Evolutionary conservation across 352 stramenopile species (phyloP), one percentile per base, ranked within the genome.

Genomic region (Globisporangium iwayamae): DNA sequence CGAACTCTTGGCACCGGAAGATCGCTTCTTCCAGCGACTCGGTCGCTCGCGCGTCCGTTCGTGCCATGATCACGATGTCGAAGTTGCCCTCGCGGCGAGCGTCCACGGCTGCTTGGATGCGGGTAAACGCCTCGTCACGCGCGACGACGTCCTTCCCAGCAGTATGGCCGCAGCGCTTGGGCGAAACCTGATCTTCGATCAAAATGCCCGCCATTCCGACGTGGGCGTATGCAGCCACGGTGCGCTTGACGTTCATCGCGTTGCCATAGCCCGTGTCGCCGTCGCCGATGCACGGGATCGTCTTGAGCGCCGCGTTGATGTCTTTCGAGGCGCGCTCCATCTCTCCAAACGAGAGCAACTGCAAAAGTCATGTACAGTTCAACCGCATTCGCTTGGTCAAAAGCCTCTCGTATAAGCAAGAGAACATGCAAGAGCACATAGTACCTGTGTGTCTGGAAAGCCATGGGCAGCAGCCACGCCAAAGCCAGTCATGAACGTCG

Each of bases 401-500:
- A 14, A 47, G 14, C 41, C 4, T 22, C 18, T 47, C 16, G 41
- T 47, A 14, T 14, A 16, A 10, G 46, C 46, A 39, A 20, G 18
- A 38, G 48, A 9, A 2, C 20, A 34, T 34, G 18, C 3, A 53
- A 3, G 20, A 28, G 14, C 11, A 9, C 14, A 41, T 20, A 87
- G 60, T 20, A 97, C 72, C 64, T 96, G 90, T 43, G 89, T 97
- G 71, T 98, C 93, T 1, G 93, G 90, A 62, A 95, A 89, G 1
- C 94, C 90, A 57, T 91, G 81, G 0, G 76, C 80, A 18, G 85
- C 92, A 38, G 88, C 94, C 8, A 98, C 90, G 57, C 89, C 89
- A 78, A 97, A 98, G 43, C 93, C 93, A 47, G 90, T 96, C 91
- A 98, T 97, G 71, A 98, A 98, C 7, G 90, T 96, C 22, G 89